Evolutionary conservation across 495 filamentous ascomycete genomes (phyloP).

Genomic region (Pseudevernia furfuracea): DNA sequence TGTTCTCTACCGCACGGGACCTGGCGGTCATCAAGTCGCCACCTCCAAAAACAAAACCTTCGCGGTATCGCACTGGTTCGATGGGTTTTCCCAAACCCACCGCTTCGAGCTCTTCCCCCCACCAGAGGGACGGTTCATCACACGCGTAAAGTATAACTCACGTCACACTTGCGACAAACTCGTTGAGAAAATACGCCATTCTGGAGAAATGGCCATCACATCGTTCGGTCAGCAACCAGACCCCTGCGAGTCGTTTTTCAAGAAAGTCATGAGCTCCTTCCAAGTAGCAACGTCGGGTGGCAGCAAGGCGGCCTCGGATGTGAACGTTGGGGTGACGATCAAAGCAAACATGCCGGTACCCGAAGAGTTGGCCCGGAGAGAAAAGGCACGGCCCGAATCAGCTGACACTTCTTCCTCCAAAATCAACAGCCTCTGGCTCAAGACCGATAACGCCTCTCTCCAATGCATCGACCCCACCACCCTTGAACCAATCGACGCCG

Average conservation of each 20-base stretch:
- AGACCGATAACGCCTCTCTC: slow-evolving; percentile 50
- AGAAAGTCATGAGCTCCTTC: slow-evolving; percentile 22
- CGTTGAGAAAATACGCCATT: slow-evolving; percentile 18
- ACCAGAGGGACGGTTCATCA: slow-evolving; percentile 24
- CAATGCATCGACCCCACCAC: slow-evolving; percentile 60
- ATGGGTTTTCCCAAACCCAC: slow-evolving; percentile 69
- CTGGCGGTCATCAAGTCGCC: slow-evolving; percentile 51
- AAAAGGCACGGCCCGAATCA: neutral
- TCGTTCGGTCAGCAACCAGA: slow-evolving; percentile 24
- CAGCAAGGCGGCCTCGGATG: neutral
- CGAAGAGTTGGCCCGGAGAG: neutral
- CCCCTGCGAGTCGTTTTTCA: slow-evolving; percentile 25
- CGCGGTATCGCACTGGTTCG: slow-evolving; percentile 65
- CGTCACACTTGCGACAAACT: slow-evolving; percentile 30
- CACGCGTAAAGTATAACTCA: slow-evolving; percentile 63
- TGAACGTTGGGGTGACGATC: slow-evolving; percentile 21
- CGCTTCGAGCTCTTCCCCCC: slow-evolving; percentile 56
- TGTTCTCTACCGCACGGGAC: slow-evolving; percentile 64
- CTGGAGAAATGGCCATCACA: slow-evolving; percentile 12
- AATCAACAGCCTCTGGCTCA: slow-evolving; percentile 46
- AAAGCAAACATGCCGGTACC: slow-evolving; percentile 20
- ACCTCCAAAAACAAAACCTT: slow-evolving; percentile 49
- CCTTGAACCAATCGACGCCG: slow-evolving; percentile 57
- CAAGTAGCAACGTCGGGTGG: neutral
- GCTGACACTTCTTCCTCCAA: slow-evolving; percentile 27